A percentile compares a stretch with the other conserved stretches of the same genome.
These are phyloP conservation scores for Mikania micrantha DNA, from an alignment of 129 eudicot species.

Conservation along the genomic window DNA sequence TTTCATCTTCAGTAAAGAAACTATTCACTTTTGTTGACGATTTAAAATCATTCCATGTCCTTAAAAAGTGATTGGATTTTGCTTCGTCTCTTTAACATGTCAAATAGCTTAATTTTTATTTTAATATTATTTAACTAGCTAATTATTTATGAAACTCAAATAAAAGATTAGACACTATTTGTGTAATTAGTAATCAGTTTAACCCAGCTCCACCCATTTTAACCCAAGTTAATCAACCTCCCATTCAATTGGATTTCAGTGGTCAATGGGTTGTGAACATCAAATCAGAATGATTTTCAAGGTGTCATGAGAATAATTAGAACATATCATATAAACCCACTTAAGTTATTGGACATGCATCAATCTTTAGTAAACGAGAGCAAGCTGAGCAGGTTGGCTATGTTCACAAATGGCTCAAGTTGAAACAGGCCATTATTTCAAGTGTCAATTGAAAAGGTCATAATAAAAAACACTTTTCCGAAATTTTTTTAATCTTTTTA, in stretches of 20 bases:
- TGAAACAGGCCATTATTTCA: background rate
- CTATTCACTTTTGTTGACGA: background rate
- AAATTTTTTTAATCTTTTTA: background rate
- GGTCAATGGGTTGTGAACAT: background rate
- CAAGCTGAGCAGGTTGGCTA: background rate
- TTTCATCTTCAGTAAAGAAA: background rate
- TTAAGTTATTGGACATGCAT: background rate
- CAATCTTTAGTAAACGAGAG: background rate
- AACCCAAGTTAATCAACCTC: background rate
- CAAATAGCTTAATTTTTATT: background rate
- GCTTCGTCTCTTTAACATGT: background rate
- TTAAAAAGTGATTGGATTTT: background rate
- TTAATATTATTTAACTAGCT: background rate
- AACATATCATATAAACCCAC: background rate
- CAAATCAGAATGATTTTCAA: background rate
- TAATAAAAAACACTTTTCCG: background rate
- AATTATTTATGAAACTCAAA: background rate
- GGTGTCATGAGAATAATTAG: background rate
- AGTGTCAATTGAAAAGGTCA: background rate
- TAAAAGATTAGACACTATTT: background rate
- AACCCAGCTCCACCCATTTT: background rate
- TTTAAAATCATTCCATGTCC: background rate
- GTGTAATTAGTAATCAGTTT: background rate
- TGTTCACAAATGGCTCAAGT: background rate
- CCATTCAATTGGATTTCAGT: background rate